A percentile compares a stretch with the other conserved stretches of the same genome.
These are phyloP conservation scores for Venturiaceae sp. DNA, from an alignment of 2,329 filamentous ascomycete genomes.

Conservation along the genomic window DNA sequence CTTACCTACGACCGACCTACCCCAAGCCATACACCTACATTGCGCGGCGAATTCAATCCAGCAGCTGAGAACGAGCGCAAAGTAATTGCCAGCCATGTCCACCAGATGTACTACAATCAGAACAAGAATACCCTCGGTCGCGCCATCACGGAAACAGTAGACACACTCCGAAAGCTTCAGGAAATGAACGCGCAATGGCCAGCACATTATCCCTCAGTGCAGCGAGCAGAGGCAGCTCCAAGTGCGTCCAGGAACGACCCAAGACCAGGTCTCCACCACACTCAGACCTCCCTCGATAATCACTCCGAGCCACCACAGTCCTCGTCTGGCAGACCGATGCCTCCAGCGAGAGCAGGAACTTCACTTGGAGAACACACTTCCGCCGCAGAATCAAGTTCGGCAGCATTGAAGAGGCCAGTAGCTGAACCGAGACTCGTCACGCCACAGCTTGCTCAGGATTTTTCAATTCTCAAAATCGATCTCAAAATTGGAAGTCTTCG, in stretches of 20 bases:
- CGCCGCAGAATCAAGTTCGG: constrained; percentile 62
- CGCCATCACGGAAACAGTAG: constrained; percentile 77
- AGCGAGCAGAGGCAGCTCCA: constrained; percentile 41
- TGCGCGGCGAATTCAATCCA: constrained; percentile 36
- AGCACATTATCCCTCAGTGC: constrained; percentile 84
- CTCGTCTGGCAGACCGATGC: constrained; percentile 36
- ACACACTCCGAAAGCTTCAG: constrained; percentile 73
- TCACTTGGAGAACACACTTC: constrained; percentile 49
- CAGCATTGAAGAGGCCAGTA: constrained; percentile 50
- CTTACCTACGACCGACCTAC: constrained; percentile 49
- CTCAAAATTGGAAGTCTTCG: constrained; percentile 79
- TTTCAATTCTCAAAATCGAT: constrained; percentile 90
- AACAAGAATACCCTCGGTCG: constrained; percentile 81
- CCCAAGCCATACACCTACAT: constrained; percentile 43
- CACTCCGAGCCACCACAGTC: constrained; percentile 27
- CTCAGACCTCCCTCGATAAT: constrained; percentile 49
- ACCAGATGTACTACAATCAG: constrained; percentile 91
- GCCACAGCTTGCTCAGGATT: constrained; percentile 84
- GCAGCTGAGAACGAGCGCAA: constrained; percentile 54
- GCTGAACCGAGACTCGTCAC: constrained; percentile 77
- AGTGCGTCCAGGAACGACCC: constrained; percentile 20
- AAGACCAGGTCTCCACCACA: constrained; percentile 48
- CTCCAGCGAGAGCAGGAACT: constrained; percentile 62
- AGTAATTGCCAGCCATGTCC: constrained; percentile 69
- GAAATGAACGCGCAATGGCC: constrained; percentile 89